A percentile compares a stretch with the other conserved stretches of the same genome.
phyloP scores from a whole-genome alignment of 2,329 filamentous ascomycete species.

The Pseudocercospora eumusae region DNA sequence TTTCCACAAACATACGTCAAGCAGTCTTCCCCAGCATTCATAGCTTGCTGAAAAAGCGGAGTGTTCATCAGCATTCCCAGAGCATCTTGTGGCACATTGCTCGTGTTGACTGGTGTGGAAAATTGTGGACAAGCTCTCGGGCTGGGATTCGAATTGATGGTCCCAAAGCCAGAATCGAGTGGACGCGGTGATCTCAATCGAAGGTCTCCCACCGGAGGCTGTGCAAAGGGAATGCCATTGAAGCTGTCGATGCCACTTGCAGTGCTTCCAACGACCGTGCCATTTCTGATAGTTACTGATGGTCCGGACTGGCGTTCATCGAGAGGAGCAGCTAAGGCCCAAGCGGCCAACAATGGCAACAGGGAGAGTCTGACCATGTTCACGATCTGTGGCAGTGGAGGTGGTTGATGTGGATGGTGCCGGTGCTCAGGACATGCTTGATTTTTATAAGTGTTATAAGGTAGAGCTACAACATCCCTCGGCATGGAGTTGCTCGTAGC shows the following conservation, averaged over 20 bases:
- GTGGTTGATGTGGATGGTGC: background rate
- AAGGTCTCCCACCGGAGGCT: constrained; percentile 65
- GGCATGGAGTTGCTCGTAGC: background rate
- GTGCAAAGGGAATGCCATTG: constrained; percentile 73
- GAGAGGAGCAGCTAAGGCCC: constrained; percentile 20
- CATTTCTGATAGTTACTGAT: constrained; percentile 51
- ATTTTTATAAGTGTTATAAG: background rate
- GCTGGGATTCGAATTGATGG: constrained; percentile 59
- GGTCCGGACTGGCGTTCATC: constrained; percentile 26
- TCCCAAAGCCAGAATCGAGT: constrained; percentile 60
- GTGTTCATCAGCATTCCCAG: constrained; percentile 44
- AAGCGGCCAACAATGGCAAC: constrained; percentile 18
- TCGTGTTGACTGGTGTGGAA: constrained; percentile 41
- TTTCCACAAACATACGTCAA: constrained; percentile 27
- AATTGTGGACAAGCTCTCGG: constrained; percentile 73
- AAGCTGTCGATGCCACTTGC: constrained; percentile 63
- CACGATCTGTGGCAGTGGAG: background rate
- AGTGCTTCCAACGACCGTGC: constrained; percentile 57
- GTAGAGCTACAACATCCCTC: background rate
- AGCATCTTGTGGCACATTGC: constrained; percentile 40
- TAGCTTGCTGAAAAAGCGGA: constrained; percentile 43
- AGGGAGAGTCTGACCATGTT: constrained; percentile 6
- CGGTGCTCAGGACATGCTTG: background rate
- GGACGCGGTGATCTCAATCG: constrained; percentile 69
- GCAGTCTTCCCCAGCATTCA: constrained; percentile 47